A percentile compares a stretch with the other conserved stretches of the same genome.
phyloP scores from a whole-genome alignment of 495 filamentous ascomycete species.

The Hypomontagnella monticulosa region DNA sequence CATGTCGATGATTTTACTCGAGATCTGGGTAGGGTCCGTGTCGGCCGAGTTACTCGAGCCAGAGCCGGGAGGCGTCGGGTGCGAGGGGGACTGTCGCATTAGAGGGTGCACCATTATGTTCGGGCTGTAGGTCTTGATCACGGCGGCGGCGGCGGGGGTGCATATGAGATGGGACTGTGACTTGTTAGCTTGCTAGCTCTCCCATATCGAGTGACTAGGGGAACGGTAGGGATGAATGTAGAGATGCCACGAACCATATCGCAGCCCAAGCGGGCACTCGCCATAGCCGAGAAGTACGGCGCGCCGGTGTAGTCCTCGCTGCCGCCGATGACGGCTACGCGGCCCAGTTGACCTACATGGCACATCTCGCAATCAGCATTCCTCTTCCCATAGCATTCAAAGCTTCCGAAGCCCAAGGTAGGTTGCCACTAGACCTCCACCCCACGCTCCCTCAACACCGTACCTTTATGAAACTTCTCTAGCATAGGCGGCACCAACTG shows the following conservation, averaged over 20 bases:
- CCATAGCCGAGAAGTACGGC: slow-evolving; percentile 98
- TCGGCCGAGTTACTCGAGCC: slow-evolving; percentile 50
- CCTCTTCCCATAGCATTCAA: background rate
- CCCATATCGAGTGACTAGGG: no score
- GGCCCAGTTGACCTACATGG: slow-evolving; percentile 81
- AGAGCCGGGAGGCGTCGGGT: slow-evolving; percentile 39
- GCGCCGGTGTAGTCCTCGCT: slow-evolving; percentile 97
- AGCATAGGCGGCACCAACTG: slow-evolving; percentile 95
- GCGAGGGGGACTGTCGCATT: slow-evolving; percentile 74
- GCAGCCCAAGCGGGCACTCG: slow-evolving; percentile 85
- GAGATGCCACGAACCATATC: slow-evolving; percentile 70
- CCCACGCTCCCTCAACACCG: background rate
- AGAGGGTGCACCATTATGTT: slow-evolving; percentile 98
- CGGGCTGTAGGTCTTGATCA: slow-evolving; percentile 97
- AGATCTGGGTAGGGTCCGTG: slow-evolving; percentile 65
- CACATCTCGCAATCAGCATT: background rate
- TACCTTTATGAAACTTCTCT: slow-evolving; percentile 96
- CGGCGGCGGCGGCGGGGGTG: slow-evolving; percentile 84
- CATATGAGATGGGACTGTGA: slow-evolving; percentile 93
- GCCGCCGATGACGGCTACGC: slow-evolving; percentile 93
- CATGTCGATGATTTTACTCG: slow-evolving; percentile 78
- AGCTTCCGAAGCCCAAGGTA: background rate
- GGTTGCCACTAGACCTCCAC: background rate
- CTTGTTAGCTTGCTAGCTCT: background rate
- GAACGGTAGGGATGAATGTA: no score